These are phyloP conservation scores for Knoxdaviesia proteae DNA, from an alignment of 2,329 filamentous ascomycete genomes.

Conservation along the genomic window DNA sequence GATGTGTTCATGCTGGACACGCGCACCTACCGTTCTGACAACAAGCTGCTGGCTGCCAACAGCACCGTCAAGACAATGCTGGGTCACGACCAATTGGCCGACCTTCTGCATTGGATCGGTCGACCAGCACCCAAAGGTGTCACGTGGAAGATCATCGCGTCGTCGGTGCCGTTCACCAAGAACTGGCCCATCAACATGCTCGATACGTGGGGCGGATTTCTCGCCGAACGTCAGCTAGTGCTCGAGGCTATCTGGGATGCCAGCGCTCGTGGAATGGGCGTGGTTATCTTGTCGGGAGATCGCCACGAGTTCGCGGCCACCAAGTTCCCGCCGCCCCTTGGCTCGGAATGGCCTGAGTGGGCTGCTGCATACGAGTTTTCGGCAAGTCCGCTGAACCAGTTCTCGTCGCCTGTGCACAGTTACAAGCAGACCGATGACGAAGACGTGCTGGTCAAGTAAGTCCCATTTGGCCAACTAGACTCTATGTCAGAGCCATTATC, in stretches of 20 bases:
- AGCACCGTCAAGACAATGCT: conserved; percentile 66
- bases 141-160: conserved; percentile 83
- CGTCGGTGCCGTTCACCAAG: conserved; percentile 86
- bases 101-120: conserved; percentile 58
- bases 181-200: conserved; percentile 81
- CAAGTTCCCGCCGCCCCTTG: conserved; percentile 42
- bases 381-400: conserved; percentile 79
- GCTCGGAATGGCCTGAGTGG: conserved; percentile 38
- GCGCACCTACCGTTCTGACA: conserved; percentile 61
- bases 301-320: conserved; percentile 95
- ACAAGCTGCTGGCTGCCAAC: conserved; percentile 32
- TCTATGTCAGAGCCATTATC: neutral
- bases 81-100: conserved; percentile 54
- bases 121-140: conserved; percentile 55
- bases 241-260: conserved; percentile 88
- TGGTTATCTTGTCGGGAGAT: conserved; percentile 75
- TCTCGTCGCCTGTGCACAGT: conserved; percentile 68
- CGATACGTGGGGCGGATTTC: conserved; percentile 90
- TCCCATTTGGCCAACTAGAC: conserved; percentile 7
- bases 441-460: conserved; percentile 69
- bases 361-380: conserved; percentile 76
- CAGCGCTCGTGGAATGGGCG: conserved; percentile 51
- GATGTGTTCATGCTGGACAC: conserved; percentile 93
- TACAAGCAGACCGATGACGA: conserved; percentile 66
- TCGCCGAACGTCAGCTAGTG: conserved; percentile 55